A percentile compares a stretch with the other conserved stretches of the same genome.
phyloP scores from a whole-genome alignment of 371 early-diverging fungal genomes.

The Mortierella sp. region DNA sequence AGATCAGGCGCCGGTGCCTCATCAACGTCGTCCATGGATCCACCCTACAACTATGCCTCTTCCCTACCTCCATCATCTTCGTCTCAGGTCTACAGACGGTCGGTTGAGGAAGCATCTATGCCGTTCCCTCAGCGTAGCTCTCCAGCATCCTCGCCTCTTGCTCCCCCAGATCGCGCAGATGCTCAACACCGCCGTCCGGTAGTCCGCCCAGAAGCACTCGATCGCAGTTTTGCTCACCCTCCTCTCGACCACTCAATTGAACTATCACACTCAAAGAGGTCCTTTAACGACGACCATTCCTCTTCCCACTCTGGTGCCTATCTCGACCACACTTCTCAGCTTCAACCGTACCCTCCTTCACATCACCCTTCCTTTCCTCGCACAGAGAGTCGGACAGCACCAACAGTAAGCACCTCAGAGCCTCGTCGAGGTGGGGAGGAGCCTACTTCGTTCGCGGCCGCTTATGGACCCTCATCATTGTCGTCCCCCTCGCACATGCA shows the following conservation, averaged over 20 bases:
- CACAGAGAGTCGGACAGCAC: not conserved
- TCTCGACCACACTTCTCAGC: not conserved
- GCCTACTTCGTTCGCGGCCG: not conserved
- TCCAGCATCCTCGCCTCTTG: not conserved
- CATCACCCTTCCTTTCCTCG: not conserved
- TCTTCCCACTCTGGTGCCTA: not conserved
- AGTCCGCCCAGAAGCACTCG: not conserved
- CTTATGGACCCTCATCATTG: not conserved
- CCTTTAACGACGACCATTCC: not conserved
- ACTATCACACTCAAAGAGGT: not conserved
- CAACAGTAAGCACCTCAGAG: not conserved
- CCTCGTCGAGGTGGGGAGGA: not conserved
- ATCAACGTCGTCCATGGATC: not conserved
- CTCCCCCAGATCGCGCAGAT: not conserved
- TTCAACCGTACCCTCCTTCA: not conserved
- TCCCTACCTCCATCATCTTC: not conserved
- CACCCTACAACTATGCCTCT: not conserved
- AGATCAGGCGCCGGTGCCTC: not conserved
- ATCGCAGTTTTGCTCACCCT: not conserved
- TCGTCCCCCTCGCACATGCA: not conserved
- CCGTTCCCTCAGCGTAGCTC: conserved; percentile 2
- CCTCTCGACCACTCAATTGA: not conserved
- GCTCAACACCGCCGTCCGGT: not conserved
- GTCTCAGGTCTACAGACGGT: not conserved
- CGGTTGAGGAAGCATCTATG: not conserved